These are phyloP conservation scores for Dorcoceras hygrometricum DNA, from an alignment of 257 asterid species.

Conservation along the genomic window DNA sequence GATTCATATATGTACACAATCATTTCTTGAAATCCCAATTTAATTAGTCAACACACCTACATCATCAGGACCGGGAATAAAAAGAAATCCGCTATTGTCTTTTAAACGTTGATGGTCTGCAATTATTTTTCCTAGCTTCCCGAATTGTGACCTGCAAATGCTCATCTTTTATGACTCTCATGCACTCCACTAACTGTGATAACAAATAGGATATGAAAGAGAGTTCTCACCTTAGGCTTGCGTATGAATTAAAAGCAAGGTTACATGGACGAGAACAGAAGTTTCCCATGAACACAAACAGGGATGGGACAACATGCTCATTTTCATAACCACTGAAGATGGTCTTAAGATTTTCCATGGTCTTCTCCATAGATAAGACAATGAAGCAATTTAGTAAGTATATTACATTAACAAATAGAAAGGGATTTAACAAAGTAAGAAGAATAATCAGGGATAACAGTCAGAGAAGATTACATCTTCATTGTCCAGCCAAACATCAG, in stretches of 20 bases:
- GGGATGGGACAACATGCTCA: constrained; percentile 78
- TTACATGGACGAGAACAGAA: constrained; percentile 91
- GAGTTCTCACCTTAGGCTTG: constrained; percentile 64
- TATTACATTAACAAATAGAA: constrained; percentile 16
- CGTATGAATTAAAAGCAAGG: constrained; percentile 76
- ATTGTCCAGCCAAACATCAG: constrained; percentile 85
- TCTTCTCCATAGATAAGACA: constrained; percentile 66
- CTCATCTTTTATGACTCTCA: constrained; percentile 21
- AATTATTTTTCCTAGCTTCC: constrained; percentile 81
- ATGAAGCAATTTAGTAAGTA: constrained; percentile 46
- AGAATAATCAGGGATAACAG: constrained; percentile 16
- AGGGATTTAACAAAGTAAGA: constrained; percentile 14
- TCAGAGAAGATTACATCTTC: constrained; percentile 54
- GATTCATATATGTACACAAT: constrained; percentile 6
- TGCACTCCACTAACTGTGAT: constrained; percentile 17
- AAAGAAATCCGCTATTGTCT: constrained; percentile 74
- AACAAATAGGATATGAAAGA: constrained; percentile 26
- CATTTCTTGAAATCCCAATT: constrained; percentile 20
- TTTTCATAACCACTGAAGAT: constrained; percentile 80
- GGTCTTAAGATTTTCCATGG: constrained; percentile 73
- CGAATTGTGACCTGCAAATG: constrained; percentile 69
- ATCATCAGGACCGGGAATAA: constrained; percentile 97
- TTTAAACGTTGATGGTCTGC: constrained; percentile 70
- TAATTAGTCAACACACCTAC: constrained; percentile 53
- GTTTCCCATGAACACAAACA: constrained; percentile 96